Conservation (phyloP, 1,284 basidiomycete genomes). For the Melampsora larici-populina region DNA sequence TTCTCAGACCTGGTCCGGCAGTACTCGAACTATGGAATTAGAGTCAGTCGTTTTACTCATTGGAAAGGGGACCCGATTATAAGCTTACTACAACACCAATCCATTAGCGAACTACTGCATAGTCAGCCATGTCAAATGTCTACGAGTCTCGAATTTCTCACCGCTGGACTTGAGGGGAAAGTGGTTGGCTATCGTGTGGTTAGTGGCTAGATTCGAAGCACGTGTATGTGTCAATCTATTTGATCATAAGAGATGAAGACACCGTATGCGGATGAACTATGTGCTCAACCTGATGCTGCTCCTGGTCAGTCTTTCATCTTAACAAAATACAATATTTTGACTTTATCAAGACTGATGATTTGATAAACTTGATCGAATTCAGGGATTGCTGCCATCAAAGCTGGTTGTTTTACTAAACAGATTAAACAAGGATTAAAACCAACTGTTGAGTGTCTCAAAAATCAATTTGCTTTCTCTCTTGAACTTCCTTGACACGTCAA, state of each 20-base stretch:
- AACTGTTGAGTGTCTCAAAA: not conserved
- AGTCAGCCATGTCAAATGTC: slow-evolving; percentile 11
- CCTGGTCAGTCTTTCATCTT: not conserved
- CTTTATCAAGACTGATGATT: too few species aligned
- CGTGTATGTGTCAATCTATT: too few species aligned
- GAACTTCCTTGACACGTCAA: too few species aligned
- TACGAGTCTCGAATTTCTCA: slow-evolving; percentile 28
- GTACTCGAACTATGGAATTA: slow-evolving; percentile 23
- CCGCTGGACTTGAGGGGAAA: slow-evolving; percentile 38
- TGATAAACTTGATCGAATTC: too few species aligned
- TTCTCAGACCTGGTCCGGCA: not conserved
- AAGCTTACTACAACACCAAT: slow-evolving; percentile 11
- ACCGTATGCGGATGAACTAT: too few species aligned
- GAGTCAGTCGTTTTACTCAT: slow-evolving; percentile 21
- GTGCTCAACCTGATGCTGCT: not conserved
- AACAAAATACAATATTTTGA: too few species aligned
- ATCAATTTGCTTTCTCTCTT: too few species aligned
- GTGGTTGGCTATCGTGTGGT: slow-evolving; percentile 30
- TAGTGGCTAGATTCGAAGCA: not conserved
- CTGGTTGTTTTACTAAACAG: not conserved
- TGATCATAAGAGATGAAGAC: too few species aligned
- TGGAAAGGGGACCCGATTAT: slow-evolving; percentile 33
- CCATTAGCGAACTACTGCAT: slow-evolving; percentile 32
- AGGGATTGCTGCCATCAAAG: not conserved
- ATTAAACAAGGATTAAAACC: not conserved